Evolutionary conservation across 495 filamentous ascomycete species (phyloP).

Genomic region (Penicillium salamii): DNA sequence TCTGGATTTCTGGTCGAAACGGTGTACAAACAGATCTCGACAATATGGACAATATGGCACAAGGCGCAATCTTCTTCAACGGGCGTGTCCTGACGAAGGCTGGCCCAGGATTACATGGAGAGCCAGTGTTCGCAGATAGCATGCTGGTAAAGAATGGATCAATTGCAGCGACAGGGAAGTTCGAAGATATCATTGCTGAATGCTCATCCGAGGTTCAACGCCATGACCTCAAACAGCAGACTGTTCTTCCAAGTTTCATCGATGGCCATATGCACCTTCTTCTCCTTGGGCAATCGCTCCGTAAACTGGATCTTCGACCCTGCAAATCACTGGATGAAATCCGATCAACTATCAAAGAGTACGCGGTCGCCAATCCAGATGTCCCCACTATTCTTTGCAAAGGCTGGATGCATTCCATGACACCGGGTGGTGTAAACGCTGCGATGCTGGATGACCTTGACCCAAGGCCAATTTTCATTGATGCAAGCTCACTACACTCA

Average conservation of each 20-base stretch:
- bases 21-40: not conserved
- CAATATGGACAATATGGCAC: not conserved
- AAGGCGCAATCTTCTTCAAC: slow-evolving; percentile 22
- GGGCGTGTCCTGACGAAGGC: slow-evolving; percentile 34
- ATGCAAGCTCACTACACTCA: slow-evolving; percentile 55
- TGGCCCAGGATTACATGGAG: slow-evolving; percentile 21
- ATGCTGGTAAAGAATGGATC: slow-evolving; percentile 25
- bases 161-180: slow-evolving; percentile 9
- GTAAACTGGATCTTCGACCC: slow-evolving; percentile 45
- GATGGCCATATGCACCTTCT: slow-evolving; percentile 58
- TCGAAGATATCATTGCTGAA: slow-evolving; percentile 28
- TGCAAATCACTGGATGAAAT: slow-evolving; percentile 51
- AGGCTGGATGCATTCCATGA: slow-evolving; percentile 57
- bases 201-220: not conserved
- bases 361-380: slow-evolving; percentile 43
- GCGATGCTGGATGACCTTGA: slow-evolving; percentile 42
- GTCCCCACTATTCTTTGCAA: slow-evolving; percentile 44
- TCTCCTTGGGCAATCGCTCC: slow-evolving; percentile 52
- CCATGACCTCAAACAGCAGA: slow-evolving; percentile 36
- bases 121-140: slow-evolving; percentile 23
- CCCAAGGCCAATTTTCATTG: slow-evolving; percentile 51
- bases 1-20: not conserved
- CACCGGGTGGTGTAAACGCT: slow-evolving; percentile 39
- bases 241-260: slow-evolving; percentile 54
- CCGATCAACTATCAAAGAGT: slow-evolving; percentile 35